Conservation (phyloP, 345 rosid species). For the Eutrema yunnanense region DNA sequence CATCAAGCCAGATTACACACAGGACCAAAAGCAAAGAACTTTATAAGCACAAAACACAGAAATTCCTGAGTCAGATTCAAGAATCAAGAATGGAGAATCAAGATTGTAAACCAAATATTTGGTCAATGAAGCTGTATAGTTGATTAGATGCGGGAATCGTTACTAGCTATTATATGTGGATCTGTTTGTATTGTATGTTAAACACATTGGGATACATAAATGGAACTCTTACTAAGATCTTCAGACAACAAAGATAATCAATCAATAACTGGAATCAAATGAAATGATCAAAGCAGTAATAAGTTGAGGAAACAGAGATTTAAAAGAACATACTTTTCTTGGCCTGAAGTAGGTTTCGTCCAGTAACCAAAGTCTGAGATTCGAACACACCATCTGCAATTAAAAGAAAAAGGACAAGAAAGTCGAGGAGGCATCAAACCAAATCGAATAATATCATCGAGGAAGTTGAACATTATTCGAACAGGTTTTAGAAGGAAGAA, state of each 20-base stretch:
- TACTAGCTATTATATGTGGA: constrained; percentile 8
- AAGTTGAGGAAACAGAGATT: background rate
- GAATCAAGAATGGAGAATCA: background rate
- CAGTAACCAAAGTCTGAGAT: constrained; percentile 36
- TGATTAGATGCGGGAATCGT: background rate
- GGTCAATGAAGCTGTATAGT: background rate
- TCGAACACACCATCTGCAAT: constrained; percentile 48
- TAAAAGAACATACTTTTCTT: constrained; percentile 38
- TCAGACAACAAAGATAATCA: background rate
- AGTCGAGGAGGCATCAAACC: background rate
- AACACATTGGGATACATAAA: background rate
- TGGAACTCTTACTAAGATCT: background rate
- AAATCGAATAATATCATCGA: background rate
- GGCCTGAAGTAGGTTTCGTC: constrained; percentile 73
- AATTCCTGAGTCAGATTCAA: background rate
- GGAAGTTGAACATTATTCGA: background rate
- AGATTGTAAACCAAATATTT: background rate
- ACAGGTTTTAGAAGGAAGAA: background rate
- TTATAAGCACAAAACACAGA: background rate
- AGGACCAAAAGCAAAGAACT: background rate
- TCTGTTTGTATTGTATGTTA: background rate
- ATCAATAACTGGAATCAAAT: background rate
- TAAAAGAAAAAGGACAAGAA: background rate
- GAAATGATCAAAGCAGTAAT: background rate
- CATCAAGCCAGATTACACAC: background rate